A percentile compares a stretch with the other conserved stretches of the same genome.
Conservation (phyloP, 2,329 filamentous ascomycete genomes). For the Talaromyces marneffei region DNA sequence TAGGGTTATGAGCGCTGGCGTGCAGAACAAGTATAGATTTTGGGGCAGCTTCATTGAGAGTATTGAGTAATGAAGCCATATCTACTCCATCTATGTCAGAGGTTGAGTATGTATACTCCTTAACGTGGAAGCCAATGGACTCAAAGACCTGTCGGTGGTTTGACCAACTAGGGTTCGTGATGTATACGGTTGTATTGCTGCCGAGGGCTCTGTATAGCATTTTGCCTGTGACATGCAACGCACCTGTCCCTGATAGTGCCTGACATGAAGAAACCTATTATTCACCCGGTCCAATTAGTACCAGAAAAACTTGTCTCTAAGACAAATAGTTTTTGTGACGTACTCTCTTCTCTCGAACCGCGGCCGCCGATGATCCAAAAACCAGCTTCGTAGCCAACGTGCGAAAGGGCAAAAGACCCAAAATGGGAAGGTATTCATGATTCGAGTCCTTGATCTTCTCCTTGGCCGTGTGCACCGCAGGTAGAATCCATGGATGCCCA, state of each 20-base stretch:
- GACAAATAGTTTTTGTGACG: background rate
- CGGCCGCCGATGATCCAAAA: conserved; percentile 48
- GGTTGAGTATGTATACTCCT: conserved; percentile 29
- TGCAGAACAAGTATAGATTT: conserved; percentile 81
- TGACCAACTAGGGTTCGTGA: conserved; percentile 91
- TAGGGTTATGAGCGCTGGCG: conserved; percentile 95
- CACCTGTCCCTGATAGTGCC: conserved; percentile 40
- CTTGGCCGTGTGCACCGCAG: conserved; percentile 80
- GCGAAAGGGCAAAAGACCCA: conserved; percentile 74
- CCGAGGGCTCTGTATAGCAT: conserved; percentile 69
- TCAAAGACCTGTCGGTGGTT: conserved; percentile 96
- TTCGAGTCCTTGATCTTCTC: conserved; percentile 78
- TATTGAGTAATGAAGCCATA: conserved; percentile 40
- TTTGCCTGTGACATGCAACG: conserved; percentile 47
- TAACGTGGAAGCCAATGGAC: conserved; percentile 71
- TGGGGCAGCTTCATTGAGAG: conserved; percentile 54
- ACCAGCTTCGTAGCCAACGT: conserved; percentile 79
- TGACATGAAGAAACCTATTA: background rate
- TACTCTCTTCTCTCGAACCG: conserved; percentile 4
- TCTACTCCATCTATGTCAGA: background rate
- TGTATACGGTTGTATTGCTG: conserved; percentile 70
- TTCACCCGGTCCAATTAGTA: background rate
- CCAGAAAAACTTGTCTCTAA: background rate
- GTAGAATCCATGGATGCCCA: conserved; percentile 89
- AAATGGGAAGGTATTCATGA: conserved; percentile 95